These are phyloP conservation scores for Penicillium oxalicum DNA, from an alignment of 2,329 filamentous ascomycete species.

Conservation along the genomic window DNA sequence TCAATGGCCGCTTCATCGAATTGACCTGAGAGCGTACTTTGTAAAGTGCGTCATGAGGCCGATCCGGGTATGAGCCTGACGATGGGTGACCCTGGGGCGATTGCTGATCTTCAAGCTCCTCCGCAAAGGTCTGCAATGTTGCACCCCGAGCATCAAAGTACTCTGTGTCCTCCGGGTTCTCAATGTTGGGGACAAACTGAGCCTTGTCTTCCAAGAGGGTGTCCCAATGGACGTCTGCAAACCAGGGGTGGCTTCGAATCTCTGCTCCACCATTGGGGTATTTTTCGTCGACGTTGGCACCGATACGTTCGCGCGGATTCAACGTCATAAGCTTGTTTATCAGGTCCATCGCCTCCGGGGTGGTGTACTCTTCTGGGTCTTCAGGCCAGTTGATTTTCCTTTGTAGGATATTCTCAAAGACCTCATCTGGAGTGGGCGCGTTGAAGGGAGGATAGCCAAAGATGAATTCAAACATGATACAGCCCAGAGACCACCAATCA, in stretches of 20 bases:
- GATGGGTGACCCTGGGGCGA: slow-evolving; percentile 66
- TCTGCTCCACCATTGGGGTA: slow-evolving; percentile 80
- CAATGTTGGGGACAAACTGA: slow-evolving; percentile 85
- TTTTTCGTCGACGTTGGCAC: slow-evolving; percentile 78
- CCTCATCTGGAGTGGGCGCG: slow-evolving; percentile 78
- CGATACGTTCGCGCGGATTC: slow-evolving; percentile 74
- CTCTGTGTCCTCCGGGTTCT: slow-evolving; percentile 95
- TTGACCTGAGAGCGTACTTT: slow-evolving; percentile 82
- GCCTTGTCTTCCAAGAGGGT: slow-evolving; percentile 90
- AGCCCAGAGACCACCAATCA: slow-evolving; percentile 99
- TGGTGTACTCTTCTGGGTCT: slow-evolving; percentile 70
- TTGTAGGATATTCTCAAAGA: slow-evolving; percentile 92
- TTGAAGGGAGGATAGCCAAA: slow-evolving; percentile 94
- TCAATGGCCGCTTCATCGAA: slow-evolving; percentile 80
- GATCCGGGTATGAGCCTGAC: slow-evolving; percentile 72
- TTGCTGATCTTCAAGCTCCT: slow-evolving; percentile 86
- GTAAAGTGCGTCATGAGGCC: slow-evolving; percentile 90
- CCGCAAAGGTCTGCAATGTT: slow-evolving; percentile 83
- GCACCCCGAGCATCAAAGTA: slow-evolving; percentile 94
- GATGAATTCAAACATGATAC: slow-evolving; percentile 93
- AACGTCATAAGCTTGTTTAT: slow-evolving; percentile 88
- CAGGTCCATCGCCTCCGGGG: slow-evolving; percentile 82
- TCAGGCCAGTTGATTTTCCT: slow-evolving; percentile 91
- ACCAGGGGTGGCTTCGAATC: slow-evolving; percentile 86
- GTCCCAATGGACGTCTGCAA: slow-evolving; percentile 80